Percentiles rank a stretch among this genome's conserved stretches.
These are phyloP conservation scores for Oryza glaberrima DNA, from an alignment of 176 grass and related monocot genomes.

Conservation along the genomic window DNA sequence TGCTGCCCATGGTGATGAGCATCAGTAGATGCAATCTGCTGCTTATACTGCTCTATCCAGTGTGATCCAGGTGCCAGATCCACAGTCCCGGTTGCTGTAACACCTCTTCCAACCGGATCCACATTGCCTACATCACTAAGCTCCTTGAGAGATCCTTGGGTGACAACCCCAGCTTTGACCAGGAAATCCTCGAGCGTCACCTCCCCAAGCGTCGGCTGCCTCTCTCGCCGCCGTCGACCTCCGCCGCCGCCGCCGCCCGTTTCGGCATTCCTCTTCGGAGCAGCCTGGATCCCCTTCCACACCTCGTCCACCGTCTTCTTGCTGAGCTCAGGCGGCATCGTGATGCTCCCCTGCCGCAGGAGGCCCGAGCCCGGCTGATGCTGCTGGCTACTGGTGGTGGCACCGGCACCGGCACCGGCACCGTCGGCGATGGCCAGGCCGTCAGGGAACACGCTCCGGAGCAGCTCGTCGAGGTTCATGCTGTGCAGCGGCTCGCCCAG, in stretches of 20 bases:
- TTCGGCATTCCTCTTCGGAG: constrained; percentile 27
- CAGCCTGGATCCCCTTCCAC: constrained; percentile 77
- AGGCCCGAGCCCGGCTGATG: constrained; percentile 47
- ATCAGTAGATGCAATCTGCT: constrained; percentile 39
- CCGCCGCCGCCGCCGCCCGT: not conserved
- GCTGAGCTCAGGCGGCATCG: constrained; percentile 77
- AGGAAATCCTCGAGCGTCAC: constrained; percentile 97
- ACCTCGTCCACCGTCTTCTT: constrained; percentile 96
- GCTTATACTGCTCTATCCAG: constrained; percentile 59
- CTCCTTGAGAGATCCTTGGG: constrained; percentile 53
- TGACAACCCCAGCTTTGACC: constrained; percentile 83
- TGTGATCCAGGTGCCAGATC: constrained; percentile 31
- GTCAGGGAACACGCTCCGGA: constrained; percentile 75
- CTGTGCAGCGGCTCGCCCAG: constrained; percentile 76
- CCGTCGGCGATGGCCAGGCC: constrained; percentile 31
- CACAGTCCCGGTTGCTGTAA: not conserved
- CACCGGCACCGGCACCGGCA: not conserved
- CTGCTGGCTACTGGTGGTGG: constrained; percentile 24
- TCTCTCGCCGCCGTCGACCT: constrained; percentile 28
- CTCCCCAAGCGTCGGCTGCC: constrained; percentile 75
- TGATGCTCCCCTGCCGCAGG: constrained; percentile 71
- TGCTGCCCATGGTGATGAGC: constrained; percentile 45
- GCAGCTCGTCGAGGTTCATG: constrained; percentile 97
- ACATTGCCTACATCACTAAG: constrained; percentile 30
- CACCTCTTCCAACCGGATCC: constrained; percentile 22